Evolutionary conservation across 345 rosid genomes (phyloP), one percentile per base, ranked within the genome.

Genomic region (Pistacia atlantica): DNA sequence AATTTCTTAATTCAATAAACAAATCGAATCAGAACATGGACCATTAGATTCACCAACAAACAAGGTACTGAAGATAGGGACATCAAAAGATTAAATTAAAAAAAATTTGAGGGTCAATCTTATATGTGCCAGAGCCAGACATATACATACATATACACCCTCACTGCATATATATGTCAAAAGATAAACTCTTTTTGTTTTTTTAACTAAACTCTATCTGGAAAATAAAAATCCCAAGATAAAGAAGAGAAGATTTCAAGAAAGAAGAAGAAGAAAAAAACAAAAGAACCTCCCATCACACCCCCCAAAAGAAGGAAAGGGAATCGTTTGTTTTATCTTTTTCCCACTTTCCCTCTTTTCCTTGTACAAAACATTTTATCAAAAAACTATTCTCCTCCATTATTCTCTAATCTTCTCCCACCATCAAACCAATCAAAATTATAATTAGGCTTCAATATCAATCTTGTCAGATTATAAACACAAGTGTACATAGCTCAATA

Each of bases 401-500:
- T 76, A n/a, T 22, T 35, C 72, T 54, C 78, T 7, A 0, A 51
- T 14, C 58, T 35, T 31, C 22, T 18, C 68, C 75, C 66, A 51
- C 80, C 77, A 69, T 8, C 55, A 73, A 76, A 83, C 82, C 82
- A 81, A 80, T 78, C 77, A 65, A 78, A 72, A 80, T 68, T 65
- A 67, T 65, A 75, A 74, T 69, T 75, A 82, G 78, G 74, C 76
- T 74, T 81, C n/a, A 25, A 57, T 20, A 74, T 73, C 77, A 66
- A 77, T 65, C 81, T 71, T 20, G 80, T 77, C 86, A 77, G 83
- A 76, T 59, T 75, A 79, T 80, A 62, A 74, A 82, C 87, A 75
- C 68, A 20, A 75, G 82, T 69, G 79, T 78, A 73, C 80, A 70
- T 31, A 67, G 67, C 77, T 42, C 67, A 52, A 69, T 75, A 73